A percentile compares a stretch with the other conserved stretches of the same genome.
These are phyloP conservation scores for Xylaria venustula DNA, from an alignment of 495 filamentous ascomycete genomes.

Conservation along the genomic window DNA sequence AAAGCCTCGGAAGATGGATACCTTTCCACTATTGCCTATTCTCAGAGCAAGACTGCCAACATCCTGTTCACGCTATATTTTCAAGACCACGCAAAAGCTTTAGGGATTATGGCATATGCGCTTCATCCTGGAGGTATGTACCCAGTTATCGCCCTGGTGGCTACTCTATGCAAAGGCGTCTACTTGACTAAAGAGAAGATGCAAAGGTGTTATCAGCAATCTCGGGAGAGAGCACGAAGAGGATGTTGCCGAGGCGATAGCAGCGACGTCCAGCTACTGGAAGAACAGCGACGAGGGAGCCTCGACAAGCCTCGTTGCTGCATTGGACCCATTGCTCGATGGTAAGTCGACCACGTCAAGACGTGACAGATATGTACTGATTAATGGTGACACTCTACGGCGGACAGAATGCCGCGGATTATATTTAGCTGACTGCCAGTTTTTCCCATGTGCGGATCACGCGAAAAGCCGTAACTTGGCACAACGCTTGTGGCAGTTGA, in stretches of 20 bases:
- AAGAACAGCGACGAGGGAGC: constrained; percentile 54
- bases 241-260: constrained; percentile 36
- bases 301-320: constrained; percentile 58
- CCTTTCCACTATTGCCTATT: constrained; percentile 53
- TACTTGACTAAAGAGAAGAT: constrained; percentile 2
- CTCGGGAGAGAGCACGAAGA: constrained; percentile 42
- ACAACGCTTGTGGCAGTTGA: constrained; percentile 29
- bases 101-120: constrained; percentile 39
- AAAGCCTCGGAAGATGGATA: constrained; percentile 48
- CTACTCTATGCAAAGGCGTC: not conserved
- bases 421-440: constrained; percentile 43
- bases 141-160: not conserved
- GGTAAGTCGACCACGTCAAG: constrained; percentile 25
- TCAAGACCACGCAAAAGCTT: constrained; percentile 32
- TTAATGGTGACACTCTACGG: not conserved
- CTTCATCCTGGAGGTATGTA: constrained; percentile 50
- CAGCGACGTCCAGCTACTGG: constrained; percentile 40
- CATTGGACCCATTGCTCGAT: constrained; percentile 51
- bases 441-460: constrained; percentile 23
- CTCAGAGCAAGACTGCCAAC: constrained; percentile 61
- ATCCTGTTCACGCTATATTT: constrained; percentile 55
- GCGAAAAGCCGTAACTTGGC: constrained; percentile 17
- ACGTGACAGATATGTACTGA: not conserved
- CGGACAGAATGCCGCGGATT: constrained; percentile 34
- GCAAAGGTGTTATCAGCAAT: constrained; percentile 22